Base-by-base conservation (phyloP, 139 green algal species). In the Limnomonas spitsbergensis region DNA sequence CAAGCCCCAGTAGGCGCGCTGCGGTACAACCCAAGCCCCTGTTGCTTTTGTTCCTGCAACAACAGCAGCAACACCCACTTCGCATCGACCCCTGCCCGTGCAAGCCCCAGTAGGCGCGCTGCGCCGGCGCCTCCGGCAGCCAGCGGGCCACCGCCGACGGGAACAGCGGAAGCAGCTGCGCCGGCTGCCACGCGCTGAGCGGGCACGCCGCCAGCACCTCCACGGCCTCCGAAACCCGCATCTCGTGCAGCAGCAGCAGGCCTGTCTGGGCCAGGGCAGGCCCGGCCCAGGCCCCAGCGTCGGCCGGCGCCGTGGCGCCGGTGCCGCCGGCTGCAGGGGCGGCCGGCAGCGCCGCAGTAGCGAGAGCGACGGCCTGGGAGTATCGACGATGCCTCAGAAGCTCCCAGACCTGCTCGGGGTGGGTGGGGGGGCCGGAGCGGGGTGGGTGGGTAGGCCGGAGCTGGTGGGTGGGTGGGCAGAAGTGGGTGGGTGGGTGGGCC, bases 161-260 rank as follows among this genome's bases (percentile, higher is more conserved):
- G 68, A 93, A 92, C 35, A 94, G 80, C 1, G 77, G 66, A 61
- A 91, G 86, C 42, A 94, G 86, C 87, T 92, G 84, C 3, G 73
- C 67, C 2, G 91, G 91, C 86, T 93, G 90, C 68, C 91, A 89
- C 2, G 79, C 54, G 6, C 75, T 61, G 0, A 78, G 40, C 29
- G 69, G 76, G 53, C 80, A 83, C 1, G 72, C 69, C 53, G 83
- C 82, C 74, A 94, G 79, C 24, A 81, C 81, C 0, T 69, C 47
- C 35, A 92, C 69, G 0, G 81, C 90, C 52, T 88, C 79, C 7
- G 83, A 70, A 69, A 89, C 89, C 1, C 80, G 75, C 32, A 77
- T 54, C 31, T 79, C 80, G 66, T 79, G 70, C 79, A 93, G 67
- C 67, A 92, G 74, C 68, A 93, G 81, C 78, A 94, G 85, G 20